A percentile compares a stretch with the other conserved stretches of the same genome.
Conservation (phyloP, 495 filamentous ascomycete species). For the Oidiodendron maius region DNA sequence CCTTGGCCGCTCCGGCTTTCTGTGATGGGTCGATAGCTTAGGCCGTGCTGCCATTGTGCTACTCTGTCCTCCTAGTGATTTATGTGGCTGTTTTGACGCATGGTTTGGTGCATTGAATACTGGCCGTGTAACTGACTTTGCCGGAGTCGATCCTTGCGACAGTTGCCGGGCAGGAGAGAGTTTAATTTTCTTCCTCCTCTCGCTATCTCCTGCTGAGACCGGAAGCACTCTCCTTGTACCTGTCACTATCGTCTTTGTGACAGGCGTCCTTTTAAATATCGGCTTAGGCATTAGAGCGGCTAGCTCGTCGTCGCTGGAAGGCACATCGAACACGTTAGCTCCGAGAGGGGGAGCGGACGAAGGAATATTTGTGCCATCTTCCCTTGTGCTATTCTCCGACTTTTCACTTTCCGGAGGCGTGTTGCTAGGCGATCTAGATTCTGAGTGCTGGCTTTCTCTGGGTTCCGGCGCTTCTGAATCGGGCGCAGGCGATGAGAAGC, state of each 20-base stretch:
- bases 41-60: constrained; percentile 13
- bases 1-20: background rate
- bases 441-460: background rate
- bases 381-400: background rate
- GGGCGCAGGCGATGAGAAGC: constrained; percentile 8
- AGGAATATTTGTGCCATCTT: constrained; percentile 2
- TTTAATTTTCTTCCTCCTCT: constrained; percentile 16
- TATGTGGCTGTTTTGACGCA: background rate
- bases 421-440: background rate
- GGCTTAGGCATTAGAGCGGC: background rate
- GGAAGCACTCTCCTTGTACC: background rate
- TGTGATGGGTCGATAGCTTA: constrained; percentile 2
- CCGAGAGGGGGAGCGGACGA: background rate
- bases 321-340: constrained; percentile 18
- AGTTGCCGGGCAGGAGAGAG: constrained; percentile 9
- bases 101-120: background rate
- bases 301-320: constrained; percentile 15
- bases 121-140: background rate
- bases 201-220: background rate
- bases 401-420: background rate
- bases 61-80: background rate
- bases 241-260: background rate
- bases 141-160: background rate
- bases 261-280: background rate
- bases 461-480: constrained; percentile 15